Base-by-base conservation (phyloP, 345 rosid genomes). In the Populus deltoides region DNA sequence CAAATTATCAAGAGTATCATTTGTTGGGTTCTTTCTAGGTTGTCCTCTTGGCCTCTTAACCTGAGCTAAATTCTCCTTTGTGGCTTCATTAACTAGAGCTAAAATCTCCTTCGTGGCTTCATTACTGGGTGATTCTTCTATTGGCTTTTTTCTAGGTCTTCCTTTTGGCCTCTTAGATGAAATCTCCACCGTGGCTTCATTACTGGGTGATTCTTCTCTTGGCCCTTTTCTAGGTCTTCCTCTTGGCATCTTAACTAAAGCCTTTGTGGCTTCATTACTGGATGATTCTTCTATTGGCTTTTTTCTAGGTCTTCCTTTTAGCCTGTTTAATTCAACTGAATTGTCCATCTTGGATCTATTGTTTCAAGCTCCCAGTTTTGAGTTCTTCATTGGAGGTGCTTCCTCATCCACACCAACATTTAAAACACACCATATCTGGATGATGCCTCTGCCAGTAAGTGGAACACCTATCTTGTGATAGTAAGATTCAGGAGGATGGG, bases 351-450 rank as follows among this genome's bases (percentile, higher is more conserved):
- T 90, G 90, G 98, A 82, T 87, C 85, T 76, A 80, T 90, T 70
- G 97, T 89, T 39, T 71, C 84, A 61, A 47, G 69, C 73, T 76
- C 66, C 63, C 76, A 6, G 45, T 74, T 86, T 82, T 67, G 68
- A 66, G 38, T 68, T 77, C 76, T 83, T 83, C 71, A 63, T 76
- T 61, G 77, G 18, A 61, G 74, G 35, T 47, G 63, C 83, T 78
- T 83, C 87, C 68, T 80, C 86, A 57, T 86, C 63, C 67, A 70
- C 68, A 70, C 74, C 27, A 66, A 72, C 63, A 55, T 92, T 90
- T 78, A 91, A 75, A 81, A 94, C 72, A 81, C 92, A 89, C 97
- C 96, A 94, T 75, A 94, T 91, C 87, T 94, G 96, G 85, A 94
- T 75, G 31, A 90, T 74, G 77, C 98, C 98, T 84, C 96, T 88